A percentile compares a stretch with the other conserved stretches of the same genome.
Conservation (phyloP, 768 basidiomycete genomes). For the Psilocybe subaeruginosa region DNA sequence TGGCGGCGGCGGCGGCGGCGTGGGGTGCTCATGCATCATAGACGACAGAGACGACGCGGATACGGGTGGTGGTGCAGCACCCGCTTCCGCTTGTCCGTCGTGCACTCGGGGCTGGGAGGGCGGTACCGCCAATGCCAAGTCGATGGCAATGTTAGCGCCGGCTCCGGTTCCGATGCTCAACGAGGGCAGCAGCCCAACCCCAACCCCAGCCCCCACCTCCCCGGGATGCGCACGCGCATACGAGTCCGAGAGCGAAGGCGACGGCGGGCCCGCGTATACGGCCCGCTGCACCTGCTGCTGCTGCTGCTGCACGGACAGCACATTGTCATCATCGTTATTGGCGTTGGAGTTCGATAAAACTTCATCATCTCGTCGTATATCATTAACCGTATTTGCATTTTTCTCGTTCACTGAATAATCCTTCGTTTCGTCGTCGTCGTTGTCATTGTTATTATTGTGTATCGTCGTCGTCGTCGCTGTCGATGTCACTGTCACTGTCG, state of each 20-base stretch:
- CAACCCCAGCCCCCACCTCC: conserved; percentile 10
- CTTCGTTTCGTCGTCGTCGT: neutral
- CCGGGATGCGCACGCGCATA: conserved; percentile 22
- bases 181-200: conserved; percentile 12
- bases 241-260: conserved; percentile 23
- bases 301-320: neutral
- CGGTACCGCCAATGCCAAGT: neutral
- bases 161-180: neutral
- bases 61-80: neutral
- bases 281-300: neutral
- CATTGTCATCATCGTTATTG: neutral
- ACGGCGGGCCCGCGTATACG: conserved; percentile 18
- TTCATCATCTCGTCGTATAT: too few relatives aligned
- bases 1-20: conserved; percentile 22
- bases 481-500: neutral
- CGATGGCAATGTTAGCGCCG: neutral
- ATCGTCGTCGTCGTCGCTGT: neutral
- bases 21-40: neutral
- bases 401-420: too few relatives aligned
- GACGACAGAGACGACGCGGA: neutral
- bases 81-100: neutral
- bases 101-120: neutral
- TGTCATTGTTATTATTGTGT: neutral
- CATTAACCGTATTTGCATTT: too few relatives aligned
- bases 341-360: too few relatives aligned